phyloP scores from a whole-genome alignment of 441 rosid genomes.

The Populus trichocarpa region DNA sequence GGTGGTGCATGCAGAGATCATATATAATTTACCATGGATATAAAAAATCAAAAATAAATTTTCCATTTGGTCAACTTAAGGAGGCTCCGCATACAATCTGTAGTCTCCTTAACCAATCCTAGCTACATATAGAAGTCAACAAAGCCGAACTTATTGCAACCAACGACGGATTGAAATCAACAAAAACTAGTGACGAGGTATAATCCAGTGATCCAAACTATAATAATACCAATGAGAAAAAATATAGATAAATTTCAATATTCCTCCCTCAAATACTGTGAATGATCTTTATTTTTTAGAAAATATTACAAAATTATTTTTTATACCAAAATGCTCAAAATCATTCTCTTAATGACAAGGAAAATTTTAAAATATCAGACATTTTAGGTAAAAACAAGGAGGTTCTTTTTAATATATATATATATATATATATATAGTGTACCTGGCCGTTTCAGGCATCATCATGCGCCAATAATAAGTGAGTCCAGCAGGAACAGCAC shows the following conservation, averaged over 20 bases:
- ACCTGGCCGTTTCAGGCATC: conserved; percentile 72
- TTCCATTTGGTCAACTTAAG: no score
- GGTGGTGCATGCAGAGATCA: neutral
- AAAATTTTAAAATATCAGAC: neutral
- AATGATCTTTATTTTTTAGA: neutral
- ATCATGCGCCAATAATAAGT: conserved; percentile 50
- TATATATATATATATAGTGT: neutral
- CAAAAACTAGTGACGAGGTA: no score
- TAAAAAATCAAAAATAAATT: no score
- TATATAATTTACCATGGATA: neutral
- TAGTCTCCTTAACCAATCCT: no score
- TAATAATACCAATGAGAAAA: no score
- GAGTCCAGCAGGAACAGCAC: conserved; percentile 47
- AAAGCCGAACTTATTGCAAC: neutral
- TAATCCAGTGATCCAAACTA: no score
- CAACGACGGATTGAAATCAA: neutral
- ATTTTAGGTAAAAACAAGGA: neutral
- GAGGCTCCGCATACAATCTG: no score
- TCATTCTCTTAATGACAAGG: neutral
- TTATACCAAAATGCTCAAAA: neutral
- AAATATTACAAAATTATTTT: neutral
- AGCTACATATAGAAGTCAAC: no score
- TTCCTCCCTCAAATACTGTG: neutral
- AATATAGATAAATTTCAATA: no score
- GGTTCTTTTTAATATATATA: neutral